Base-by-base conservation (phyloP, 192 early-diverging fungal genomes). In the Mortierella hygrophila region DNA sequence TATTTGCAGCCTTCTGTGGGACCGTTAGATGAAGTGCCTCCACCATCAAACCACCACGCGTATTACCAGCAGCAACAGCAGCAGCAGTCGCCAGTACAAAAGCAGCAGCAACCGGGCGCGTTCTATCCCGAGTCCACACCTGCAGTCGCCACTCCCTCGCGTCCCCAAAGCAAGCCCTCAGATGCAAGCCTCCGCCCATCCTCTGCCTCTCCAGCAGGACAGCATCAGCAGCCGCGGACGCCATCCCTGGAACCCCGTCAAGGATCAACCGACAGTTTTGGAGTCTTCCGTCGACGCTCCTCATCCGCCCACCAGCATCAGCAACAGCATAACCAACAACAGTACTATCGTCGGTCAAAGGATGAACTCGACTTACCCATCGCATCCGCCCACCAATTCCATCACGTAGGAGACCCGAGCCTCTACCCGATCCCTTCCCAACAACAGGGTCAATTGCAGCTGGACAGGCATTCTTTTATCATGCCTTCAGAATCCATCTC, bases 401-500 rank as follows among this genome's bases (percentile, higher is more conserved):
- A 70, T 11, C 60, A 35, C 21, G 35, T 54, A 4, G 37, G 70
- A n/a, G 8, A 57, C 18, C 47, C 20, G 6, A 54, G 7, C 29
- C 73, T 57, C 23, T 75, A 54, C 32, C 73, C 15, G 20, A 75
- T 57, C 49, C 47, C 21, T 4, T n/a, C n/a, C 35, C 52, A 26
- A n/a, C 71, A 65, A 49, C 79, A 65, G 68, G 10, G 32, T 4
- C n/a, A 15, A 4, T 46, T 70, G 15, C 74, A 80, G 18, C 1
- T 81, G 4, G 84, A 81, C 32, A 79, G 84, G 3, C 84, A 86
- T 35, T 86, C 84, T 3, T 86, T 86, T 20, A 86, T 86, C 79
- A 77, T 85, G 83, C 78, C 78, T 9, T 85, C 83, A 15, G 83
- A 85, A 32, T 60, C 52, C 23, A 70, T 85, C 41, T 80, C 78